Evolutionary conservation across 1,284 basidiomycete genomes (phyloP).

Genomic region (Rhizopogon parksii): DNA sequence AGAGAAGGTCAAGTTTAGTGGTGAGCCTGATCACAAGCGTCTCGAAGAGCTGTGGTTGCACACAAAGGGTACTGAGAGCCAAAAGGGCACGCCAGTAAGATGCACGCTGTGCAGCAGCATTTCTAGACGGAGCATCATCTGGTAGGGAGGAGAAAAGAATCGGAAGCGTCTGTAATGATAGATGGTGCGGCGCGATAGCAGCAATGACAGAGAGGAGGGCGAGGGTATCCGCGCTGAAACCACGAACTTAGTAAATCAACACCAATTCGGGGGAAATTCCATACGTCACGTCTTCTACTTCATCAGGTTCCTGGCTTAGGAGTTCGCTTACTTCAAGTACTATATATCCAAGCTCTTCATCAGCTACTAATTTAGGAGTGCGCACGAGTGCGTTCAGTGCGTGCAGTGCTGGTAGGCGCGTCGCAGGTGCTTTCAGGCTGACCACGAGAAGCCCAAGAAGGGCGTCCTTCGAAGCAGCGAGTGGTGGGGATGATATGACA

Average conservation of each 20-base stretch:
- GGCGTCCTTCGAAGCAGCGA: conserved; percentile 70
- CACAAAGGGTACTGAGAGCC: conserved; percentile 71
- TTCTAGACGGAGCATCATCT: conserved; percentile 51
- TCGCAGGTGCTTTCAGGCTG: conserved; percentile 50
- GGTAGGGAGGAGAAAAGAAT: conserved; percentile 72
- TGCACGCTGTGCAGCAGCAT: conserved; percentile 50
- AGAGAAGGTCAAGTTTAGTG: conserved; percentile 73
- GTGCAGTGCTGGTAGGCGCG: conserved; percentile 54
- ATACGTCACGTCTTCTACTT: conserved; percentile 53
- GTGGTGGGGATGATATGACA: conserved; percentile 27
- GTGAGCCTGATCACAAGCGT: conserved; percentile 74
- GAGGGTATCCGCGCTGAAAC: conserved; percentile 57
- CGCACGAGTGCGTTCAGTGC: conserved; percentile 61
- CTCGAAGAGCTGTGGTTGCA: conserved; percentile 76
- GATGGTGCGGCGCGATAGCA: conserved; percentile 51
- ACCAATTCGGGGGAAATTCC: conserved; percentile 1
- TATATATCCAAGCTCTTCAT: conserved; percentile 73
- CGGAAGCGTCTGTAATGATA: conserved; percentile 76
- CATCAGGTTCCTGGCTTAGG: conserved; percentile 49
- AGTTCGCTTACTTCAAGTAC: conserved; percentile 75
- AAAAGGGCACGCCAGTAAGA: conserved; percentile 67
- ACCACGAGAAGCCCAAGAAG: conserved; percentile 61
- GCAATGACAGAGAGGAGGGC: conserved; percentile 67
- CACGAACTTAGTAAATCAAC: conserved; percentile 6
- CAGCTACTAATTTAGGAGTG: conserved; percentile 55